Base-by-base conservation (phyloP, 2,329 filamentous ascomycete species). In the Aureobasidium pullulans region DNA sequence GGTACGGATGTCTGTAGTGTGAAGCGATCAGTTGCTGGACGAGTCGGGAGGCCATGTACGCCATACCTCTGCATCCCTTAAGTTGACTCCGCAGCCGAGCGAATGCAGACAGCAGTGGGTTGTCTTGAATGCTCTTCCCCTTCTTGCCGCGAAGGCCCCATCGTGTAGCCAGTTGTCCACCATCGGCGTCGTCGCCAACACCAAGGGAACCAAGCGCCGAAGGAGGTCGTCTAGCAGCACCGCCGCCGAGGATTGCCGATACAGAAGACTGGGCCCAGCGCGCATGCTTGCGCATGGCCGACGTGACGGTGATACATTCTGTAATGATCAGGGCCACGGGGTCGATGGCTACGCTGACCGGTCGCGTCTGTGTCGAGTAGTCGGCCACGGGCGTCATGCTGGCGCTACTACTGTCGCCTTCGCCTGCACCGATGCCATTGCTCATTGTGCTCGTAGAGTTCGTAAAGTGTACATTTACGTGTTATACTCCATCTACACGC, bases 261-360 rank as follows among this genome's bases (percentile, higher is more conserved):
- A 99, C 94, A 5, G 92, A 96, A 11, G 92, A 96, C 72, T 97
- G 92, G 49, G 91, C 90, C 81, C 93, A 97, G 65, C 94, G 88
- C 64, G 91, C 89, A 82, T 96, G 88, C 77, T 99, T 99, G 70
- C 96, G 92, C 83, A 99, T 96, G 62, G 92, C 91, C 63, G 93
- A 96, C 13, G 94, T 97, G 76, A 99, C 93, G 47, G 92, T 93
- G 71, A 97, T 97, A 75, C 94, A 99, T 85, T 99, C 94, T 75
- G 93, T 96, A 64, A 96, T 96, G 65, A 99, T 91, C 67, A 99
- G 79, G 50, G 71, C 69, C 36, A 72, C 69, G 6, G 70, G 71
- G 62, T 73, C 69, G 49, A 73, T 71, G 47, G 71, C 71, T 32
- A 73, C 71, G 19, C 64, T 66, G 28, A 70, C 58, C 16, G 61